phyloP scores from a whole-genome alignment of 495 filamentous ascomycete genomes.

The Tuber borchii region DNA sequence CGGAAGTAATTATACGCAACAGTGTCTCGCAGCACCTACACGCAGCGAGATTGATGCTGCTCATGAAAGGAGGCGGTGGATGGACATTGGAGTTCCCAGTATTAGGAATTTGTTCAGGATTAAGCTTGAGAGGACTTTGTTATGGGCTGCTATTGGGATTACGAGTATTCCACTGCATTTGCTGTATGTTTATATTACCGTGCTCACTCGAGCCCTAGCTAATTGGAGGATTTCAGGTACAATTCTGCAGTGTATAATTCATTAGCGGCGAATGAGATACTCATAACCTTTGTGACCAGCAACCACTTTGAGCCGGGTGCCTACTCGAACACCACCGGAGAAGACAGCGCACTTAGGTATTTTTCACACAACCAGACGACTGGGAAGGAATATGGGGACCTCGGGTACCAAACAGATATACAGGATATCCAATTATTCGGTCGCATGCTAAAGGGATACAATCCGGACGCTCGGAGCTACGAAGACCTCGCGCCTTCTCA shows the following conservation, averaged over 20 bases:
- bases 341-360: too few relatives aligned
- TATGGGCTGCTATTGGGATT: conserved; percentile 31
- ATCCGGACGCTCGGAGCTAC: neutral
- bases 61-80: conserved; percentile 27
- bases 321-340: neutral
- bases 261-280: neutral
- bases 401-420: neutral
- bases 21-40: conserved; percentile 40
- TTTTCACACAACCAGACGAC: neutral
- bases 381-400: too few relatives aligned
- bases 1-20: conserved; percentile 39
- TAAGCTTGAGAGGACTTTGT: neutral
- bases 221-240: conserved; percentile 5
- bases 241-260: conserved; percentile 40
- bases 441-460: neutral
- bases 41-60: conserved; percentile 38
- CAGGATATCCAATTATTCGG: neutral
- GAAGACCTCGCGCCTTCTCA: neutral
- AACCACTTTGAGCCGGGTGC: neutral
- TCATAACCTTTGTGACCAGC: neutral
- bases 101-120: conserved; percentile 34
- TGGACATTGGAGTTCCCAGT: conserved; percentile 42
- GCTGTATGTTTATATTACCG: conserved; percentile 26
- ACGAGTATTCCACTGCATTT: conserved; percentile 41
- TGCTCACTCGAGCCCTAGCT: neutral